Evolutionary conservation across 2,329 filamentous ascomycete genomes (phyloP).

Genomic region (Catunica adiposa): DNA sequence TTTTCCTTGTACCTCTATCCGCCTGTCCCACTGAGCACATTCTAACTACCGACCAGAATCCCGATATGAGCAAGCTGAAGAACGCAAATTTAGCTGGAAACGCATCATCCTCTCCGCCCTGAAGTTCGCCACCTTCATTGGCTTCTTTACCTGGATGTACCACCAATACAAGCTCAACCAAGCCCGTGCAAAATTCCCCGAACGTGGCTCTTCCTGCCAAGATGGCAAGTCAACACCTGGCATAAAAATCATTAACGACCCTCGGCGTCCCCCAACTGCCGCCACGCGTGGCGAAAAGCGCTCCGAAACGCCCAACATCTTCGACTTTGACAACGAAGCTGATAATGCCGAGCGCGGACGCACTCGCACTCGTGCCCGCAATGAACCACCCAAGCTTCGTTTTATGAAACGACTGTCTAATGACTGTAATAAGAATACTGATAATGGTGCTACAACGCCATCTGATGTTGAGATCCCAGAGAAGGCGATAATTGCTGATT

Average conservation of each 20-base stretch:
- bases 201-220: not conserved
- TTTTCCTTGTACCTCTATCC: not conserved
- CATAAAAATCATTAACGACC: not conserved
- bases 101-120: slow-evolving; percentile 2
- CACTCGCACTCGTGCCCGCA: not conserved
- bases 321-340: not conserved
- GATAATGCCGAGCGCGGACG: not conserved
- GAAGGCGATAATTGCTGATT: not conserved
- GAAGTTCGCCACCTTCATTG: slow-evolving; percentile 8
- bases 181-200: not conserved
- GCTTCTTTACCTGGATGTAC: slow-evolving; percentile 10
- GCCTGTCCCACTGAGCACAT: not conserved
- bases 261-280: not conserved
- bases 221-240: not conserved
- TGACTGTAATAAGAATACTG: not conserved
- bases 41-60: not conserved
- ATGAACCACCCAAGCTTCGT: not conserved
- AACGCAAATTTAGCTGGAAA: slow-evolving; percentile 4
- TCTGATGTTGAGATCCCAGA: not conserved
- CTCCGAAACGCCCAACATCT: not conserved
- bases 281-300: not conserved
- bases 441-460: not conserved
- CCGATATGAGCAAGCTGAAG: slow-evolving; percentile 8
- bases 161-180: slow-evolving; percentile 11
- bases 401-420: not conserved